phyloP scores from a whole-genome alignment of 2,329 filamentous ascomycete genomes.

The Diaporthe aspalathi region DNA sequence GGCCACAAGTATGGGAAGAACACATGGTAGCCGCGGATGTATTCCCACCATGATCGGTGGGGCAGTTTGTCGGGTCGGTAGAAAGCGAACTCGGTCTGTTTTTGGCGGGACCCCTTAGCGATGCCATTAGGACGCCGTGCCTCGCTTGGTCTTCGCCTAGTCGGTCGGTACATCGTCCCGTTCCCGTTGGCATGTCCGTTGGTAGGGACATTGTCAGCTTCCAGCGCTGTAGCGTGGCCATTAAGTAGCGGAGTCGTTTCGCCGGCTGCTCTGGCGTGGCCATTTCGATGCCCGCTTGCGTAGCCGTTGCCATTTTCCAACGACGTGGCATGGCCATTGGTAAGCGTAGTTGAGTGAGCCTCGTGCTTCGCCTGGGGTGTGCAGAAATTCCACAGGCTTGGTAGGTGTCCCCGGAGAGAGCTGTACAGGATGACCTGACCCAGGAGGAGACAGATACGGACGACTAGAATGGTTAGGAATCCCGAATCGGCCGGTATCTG shows the following conservation, averaged over 20 bases:
- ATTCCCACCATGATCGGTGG: conserved; percentile 95
- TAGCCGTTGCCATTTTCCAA: conserved; percentile 45
- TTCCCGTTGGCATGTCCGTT: conserved; percentile 47
- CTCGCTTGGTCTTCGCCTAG: conserved; percentile 45
- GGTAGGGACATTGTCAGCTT: conserved; percentile 40
- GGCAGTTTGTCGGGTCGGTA: conserved; percentile 89
- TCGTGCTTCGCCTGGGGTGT: conserved; percentile 55
- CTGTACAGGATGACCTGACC: conserved; percentile 41
- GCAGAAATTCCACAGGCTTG: conserved; percentile 59
- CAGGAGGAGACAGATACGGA: conserved; percentile 34
- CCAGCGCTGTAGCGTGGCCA: conserved; percentile 52
- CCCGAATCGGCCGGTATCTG: conserved; percentile 33
- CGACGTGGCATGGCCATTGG: conserved; percentile 60
- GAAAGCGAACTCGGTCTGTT: conserved; percentile 77
- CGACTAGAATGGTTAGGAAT: conserved; percentile 30
- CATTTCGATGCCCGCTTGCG: conserved; percentile 45
- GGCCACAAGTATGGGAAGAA: conserved; percentile 99
- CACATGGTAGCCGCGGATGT: conserved; percentile 88
- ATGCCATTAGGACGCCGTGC: conserved; percentile 51
- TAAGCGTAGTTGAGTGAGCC: conserved; percentile 70
- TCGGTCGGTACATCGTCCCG: conserved; percentile 42
- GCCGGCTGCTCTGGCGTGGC: conserved; percentile 47
- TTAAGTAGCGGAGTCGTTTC: conserved; percentile 75
- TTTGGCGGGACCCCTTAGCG: conserved; percentile 43
- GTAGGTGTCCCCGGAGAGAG: conserved; percentile 57